Evolutionary conservation across 2,329 filamentous ascomycete genomes (phyloP), one percentile per base, ranked within the genome.

Genomic region (Colletotrichum falcatum): DNA sequence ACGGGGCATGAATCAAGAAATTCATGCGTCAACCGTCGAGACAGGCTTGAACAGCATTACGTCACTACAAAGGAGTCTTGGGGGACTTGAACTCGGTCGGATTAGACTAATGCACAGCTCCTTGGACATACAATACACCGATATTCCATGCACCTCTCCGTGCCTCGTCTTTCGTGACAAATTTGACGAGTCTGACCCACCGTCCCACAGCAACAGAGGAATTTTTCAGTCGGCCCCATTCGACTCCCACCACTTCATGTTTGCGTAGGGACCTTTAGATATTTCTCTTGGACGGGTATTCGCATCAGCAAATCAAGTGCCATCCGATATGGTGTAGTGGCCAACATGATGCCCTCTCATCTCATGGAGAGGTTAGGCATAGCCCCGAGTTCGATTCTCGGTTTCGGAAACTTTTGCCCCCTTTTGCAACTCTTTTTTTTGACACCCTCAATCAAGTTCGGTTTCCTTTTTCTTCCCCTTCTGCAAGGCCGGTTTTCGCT

Each of bases 271-370:
- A 1, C 1, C 28, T 16, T 7, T 44, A 39, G 2, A n/a, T 33
- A 53, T 33, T 33, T 3, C 3, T 5, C n/a, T 3, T 18, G 18
- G n/a, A 6, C 18, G 1, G 42, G 7, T 18, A 1, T 3, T 42
- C 18, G 37, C 23, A 28, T 20, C 12, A 18, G 2, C 16, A 4
- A 20, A 12, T 5, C 3, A 49, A 28, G n/a, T n/a, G n/a, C n/a
- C n/a, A 58, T 65, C 63, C 63, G 63, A 65, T 65, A 65, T 65
- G 63, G 63, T 65, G 63, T 65, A 65, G 63, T 65, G 63, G 63
- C 63, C 54, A 65, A 65, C 63, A 65, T 65, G 63, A 65, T 65
- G 63, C 63, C 63, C 63, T 65, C 63, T 65, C 63, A 65, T 14
- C 0, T 8, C 2, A 0, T 26, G 63, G 63, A 35, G 44, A 59